phyloP scores from a whole-genome alignment of 163 green algal genomes.

The Volvox carteri region DNA sequence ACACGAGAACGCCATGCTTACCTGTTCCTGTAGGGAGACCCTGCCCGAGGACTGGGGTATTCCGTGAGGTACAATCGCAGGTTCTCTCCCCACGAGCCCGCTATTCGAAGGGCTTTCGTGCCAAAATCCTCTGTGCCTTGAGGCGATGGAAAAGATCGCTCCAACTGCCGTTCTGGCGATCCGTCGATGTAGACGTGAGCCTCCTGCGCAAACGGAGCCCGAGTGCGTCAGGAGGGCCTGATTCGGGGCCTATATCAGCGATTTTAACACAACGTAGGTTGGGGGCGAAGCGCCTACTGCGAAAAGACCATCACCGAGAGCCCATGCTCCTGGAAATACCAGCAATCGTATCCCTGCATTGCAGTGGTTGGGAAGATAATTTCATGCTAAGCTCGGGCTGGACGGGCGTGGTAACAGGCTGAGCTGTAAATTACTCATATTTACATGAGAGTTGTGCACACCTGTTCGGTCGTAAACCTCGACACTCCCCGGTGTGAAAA shows the following conservation, averaged over 20 bases:
- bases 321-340: conserved; percentile 13
- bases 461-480: too few relatives aligned
- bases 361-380: too few relatives aligned
- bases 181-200: not conserved
- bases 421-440: too few relatives aligned
- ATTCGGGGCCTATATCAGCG: too few relatives aligned
- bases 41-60: not conserved
- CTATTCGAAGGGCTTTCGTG: not conserved
- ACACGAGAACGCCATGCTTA: not conserved
- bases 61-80: not conserved
- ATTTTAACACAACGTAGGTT: too few relatives aligned
- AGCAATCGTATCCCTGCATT: not conserved
- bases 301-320: conserved; percentile 12
- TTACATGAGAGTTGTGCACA: too few relatives aligned
- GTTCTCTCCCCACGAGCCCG: not conserved
- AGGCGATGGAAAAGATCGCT: not conserved
- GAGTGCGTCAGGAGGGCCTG: too few relatives aligned
- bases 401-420: too few relatives aligned
- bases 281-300: not conserved
- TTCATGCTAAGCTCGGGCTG: too few relatives aligned
- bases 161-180: too few relatives aligned
- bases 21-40: not conserved
- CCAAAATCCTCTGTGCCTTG: not conserved
- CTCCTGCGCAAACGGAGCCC: conserved; percentile 1
- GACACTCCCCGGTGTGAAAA: too few relatives aligned